Percentiles rank a stretch among this genome's conserved stretches.
Conservation (phyloP, 257 asterid genomes). For the Salvia miltiorrhiza region DNA sequence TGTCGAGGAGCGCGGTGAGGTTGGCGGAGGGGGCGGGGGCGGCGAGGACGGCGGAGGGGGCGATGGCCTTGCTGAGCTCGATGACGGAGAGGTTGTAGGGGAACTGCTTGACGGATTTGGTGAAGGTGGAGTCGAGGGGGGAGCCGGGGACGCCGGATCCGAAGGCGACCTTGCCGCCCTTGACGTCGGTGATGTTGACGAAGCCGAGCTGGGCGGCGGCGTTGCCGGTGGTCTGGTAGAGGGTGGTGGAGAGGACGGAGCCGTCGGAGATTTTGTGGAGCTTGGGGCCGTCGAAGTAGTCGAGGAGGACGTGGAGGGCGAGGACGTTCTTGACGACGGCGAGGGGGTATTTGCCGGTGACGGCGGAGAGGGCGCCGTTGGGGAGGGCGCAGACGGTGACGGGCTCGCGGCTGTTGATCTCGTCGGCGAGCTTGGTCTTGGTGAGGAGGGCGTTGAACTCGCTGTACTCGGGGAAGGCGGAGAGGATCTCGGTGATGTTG, state of each 20-base stretch:
- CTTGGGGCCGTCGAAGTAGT: slow-evolving; percentile 71
- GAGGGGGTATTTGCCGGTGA: slow-evolving; percentile 63
- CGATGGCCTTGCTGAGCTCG: slow-evolving; percentile 70
- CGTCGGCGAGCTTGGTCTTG: slow-evolving; percentile 91
- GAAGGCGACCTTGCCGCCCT: slow-evolving; percentile 88
- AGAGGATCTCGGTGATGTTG: slow-evolving; percentile 74
- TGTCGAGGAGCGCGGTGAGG: slow-evolving; percentile 65
- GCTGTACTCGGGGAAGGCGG: slow-evolving; percentile 67
- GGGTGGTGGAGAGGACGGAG: slow-evolving; percentile 77
- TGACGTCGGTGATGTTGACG: slow-evolving; percentile 79
- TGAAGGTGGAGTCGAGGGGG: slow-evolving; percentile 47
- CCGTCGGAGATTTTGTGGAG: slow-evolving; percentile 89
- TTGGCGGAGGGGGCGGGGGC: slow-evolving; percentile 70
- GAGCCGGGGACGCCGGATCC: slow-evolving; percentile 85
- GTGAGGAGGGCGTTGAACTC: slow-evolving; percentile 62
- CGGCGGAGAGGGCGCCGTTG: slow-evolving; percentile 65
- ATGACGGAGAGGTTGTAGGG: slow-evolving; percentile 77
- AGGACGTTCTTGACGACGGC: slow-evolving; percentile 57
- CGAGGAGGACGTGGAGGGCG: slow-evolving; percentile 81
- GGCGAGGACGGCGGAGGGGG: slow-evolving; percentile 55
- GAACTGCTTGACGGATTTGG: slow-evolving; percentile 55
- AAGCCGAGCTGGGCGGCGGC: slow-evolving; percentile 75
- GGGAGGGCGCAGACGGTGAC: slow-evolving; percentile 75
- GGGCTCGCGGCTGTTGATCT: slow-evolving; percentile 84
- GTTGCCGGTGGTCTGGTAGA: slow-evolving; percentile 90